Evolutionary conservation across 768 basidiomycete genomes (phyloP).

Genomic region (Gloeophyllum trabeum): DNA sequence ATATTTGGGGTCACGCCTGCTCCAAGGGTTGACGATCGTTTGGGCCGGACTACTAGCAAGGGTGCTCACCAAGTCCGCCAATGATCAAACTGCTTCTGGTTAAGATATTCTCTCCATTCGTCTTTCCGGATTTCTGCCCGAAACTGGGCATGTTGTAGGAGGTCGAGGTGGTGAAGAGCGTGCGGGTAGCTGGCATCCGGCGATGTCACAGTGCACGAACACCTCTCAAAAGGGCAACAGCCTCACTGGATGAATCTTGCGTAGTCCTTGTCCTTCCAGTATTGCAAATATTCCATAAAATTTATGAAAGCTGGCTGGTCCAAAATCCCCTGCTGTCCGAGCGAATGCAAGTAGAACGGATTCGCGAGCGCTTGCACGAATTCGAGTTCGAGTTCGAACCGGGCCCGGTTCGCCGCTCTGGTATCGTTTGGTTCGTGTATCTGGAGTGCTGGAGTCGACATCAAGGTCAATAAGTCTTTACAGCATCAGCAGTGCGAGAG

Average conservation of each 20-base stretch:
- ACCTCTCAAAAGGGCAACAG: constrained; percentile 42
- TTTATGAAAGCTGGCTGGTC: constrained; percentile 83
- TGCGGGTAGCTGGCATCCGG: constrained; percentile 92
- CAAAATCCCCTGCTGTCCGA: constrained; percentile 80
- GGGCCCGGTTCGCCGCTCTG: constrained; percentile 52
- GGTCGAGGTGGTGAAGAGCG: constrained; percentile 76
- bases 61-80: constrained; percentile 84
- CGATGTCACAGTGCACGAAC: neutral
- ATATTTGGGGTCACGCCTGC: no score
- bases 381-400: constrained; percentile 81
- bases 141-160: constrained; percentile 71
- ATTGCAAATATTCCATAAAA: constrained; percentile 75
- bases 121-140: constrained; percentile 74
- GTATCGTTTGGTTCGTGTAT: no score
- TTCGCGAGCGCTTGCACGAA: constrained; percentile 94
- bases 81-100: constrained; percentile 84
- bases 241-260: constrained; percentile 88
- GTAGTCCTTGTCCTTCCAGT: constrained; percentile 88
- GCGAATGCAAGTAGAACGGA: constrained; percentile 82
- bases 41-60: no score
- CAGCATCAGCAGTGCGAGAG: no score
- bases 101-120: constrained; percentile 66
- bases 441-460: no score
- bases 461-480: no score
- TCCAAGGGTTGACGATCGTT: no score